phyloP scores from a whole-genome alignment of 495 filamentous ascomycete genomes.

The Penicillium nucicola region DNA sequence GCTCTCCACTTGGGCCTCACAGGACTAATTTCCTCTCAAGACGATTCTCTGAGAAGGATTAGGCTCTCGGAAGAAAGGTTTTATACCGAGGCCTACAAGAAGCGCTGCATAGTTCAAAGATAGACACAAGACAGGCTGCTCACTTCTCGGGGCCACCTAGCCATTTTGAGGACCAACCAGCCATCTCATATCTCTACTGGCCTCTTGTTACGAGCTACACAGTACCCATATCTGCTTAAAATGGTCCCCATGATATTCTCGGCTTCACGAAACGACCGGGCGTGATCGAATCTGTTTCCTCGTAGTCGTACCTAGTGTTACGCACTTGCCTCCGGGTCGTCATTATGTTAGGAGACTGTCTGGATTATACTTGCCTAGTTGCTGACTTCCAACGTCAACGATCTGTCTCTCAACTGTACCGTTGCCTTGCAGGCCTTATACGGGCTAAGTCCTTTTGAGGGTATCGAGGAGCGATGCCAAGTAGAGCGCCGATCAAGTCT shows the following conservation, averaged over 20 bases:
- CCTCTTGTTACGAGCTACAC: background rate
- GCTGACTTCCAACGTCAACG: too few relatives aligned
- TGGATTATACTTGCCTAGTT: too few relatives aligned
- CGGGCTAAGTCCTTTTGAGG: too few relatives aligned
- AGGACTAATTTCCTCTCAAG: background rate
- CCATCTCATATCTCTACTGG: background rate
- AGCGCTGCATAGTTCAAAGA: slow-evolving; percentile 3
- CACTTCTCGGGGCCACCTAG: slow-evolving; percentile 2
- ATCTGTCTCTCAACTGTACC: too few relatives aligned
- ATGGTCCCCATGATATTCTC: background rate
- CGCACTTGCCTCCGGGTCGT: too few relatives aligned
- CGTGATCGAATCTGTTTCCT: too few relatives aligned
- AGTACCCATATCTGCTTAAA: background rate
- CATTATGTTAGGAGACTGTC: too few relatives aligned
- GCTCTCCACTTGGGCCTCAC: background rate
- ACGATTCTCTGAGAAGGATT: background rate
- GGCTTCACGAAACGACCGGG: too few relatives aligned
- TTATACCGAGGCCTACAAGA: slow-evolving; percentile 2
- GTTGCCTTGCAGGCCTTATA: too few relatives aligned
- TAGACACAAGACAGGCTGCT: slow-evolving; percentile 5
- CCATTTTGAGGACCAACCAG: background rate
- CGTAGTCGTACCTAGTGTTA: too few relatives aligned
- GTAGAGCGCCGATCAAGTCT: too few relatives aligned
- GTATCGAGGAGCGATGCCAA: too few relatives aligned
- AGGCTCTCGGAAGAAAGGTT: background rate